Evolutionary conservation across 352 stramenopile genomes (phyloP), one percentile per base, ranked within the genome.

Genomic region (Phytopythium vexans): DNA sequence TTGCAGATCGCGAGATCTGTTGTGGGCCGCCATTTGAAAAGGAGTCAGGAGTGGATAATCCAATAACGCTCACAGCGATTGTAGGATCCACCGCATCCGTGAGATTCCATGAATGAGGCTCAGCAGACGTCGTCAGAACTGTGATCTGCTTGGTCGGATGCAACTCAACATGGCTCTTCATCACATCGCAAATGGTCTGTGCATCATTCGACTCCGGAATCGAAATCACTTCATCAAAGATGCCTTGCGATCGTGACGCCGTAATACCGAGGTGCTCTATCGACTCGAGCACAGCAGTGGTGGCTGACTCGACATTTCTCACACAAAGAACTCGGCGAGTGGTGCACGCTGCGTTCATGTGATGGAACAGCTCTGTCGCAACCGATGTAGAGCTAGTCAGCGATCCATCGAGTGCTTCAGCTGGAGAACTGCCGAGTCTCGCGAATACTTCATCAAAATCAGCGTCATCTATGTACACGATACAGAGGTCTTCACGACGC

Each of bases 401-500:
- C 32, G 32, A 27, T 21, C 7, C 7, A n/a, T 8, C 10, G 31
- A n/a, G 7, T 14, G 4, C 37, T 12, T 32, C 32, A 16, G 35
- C 0, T 43, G 57, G n/a, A 49, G 41, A 14, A 32, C 36, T 12
- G 16, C 7, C 2, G 36, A 56, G 12, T 32, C 34, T 11, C 43
- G 21, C 21, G 21, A 27, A 27, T 27, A 27, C 2, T 27, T 27
- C 21, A 27, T 27, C 47, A 4, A 77, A 2, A 14, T 68, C 65
- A 41, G 42, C 41, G 27, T 68, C 59, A 32, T 64, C 66, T 14
- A 79, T 15, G 36, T 68, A 61, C 4, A 81, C 15, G 53, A 78
- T 21, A 54, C 66, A 66, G n/a, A 77, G 34, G 7, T 8, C 41
- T 46, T 46, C 16, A 10, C 3, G 32, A 15, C 8, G 8, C 41